Evolutionary conservation across 139 green algal species (phyloP).

Genomic region (Picochlorum sp.): DNA sequence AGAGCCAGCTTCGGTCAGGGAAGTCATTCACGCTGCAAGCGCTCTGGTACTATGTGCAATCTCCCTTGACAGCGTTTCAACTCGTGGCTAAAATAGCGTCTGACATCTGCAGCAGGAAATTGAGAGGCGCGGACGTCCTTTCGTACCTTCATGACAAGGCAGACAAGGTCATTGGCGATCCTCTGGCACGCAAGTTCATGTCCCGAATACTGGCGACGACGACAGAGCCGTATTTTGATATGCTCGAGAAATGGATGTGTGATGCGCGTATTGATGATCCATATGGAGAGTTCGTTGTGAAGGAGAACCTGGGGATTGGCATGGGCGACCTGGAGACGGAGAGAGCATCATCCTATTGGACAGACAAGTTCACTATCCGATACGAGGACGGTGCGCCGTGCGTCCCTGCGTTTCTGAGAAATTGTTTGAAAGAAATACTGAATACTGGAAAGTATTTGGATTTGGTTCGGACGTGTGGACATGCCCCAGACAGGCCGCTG

Average conservation of each 20-base stretch:
- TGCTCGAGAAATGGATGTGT: constrained; percentile 74
- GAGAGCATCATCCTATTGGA: constrained; percentile 60
- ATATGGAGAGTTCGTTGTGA: constrained; percentile 84
- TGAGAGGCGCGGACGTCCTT: constrained; percentile 49
- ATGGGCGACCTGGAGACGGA: constrained; percentile 30
- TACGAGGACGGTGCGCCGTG: constrained; percentile 26
- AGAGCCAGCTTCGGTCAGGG: constrained; percentile 58
- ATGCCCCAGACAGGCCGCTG: constrained; percentile 28
- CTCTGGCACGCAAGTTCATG: constrained; percentile 37
- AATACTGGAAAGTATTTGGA: constrained; percentile 87
- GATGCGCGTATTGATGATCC: constrained; percentile 73
- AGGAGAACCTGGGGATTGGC: constrained; percentile 38
- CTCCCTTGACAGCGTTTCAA: constrained; percentile 46
- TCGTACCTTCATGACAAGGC: constrained; percentile 52
- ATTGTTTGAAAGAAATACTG: constrained; percentile 36
- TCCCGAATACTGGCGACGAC: constrained; percentile 58
- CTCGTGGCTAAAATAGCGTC: constrained; percentile 59
- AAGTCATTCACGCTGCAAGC: constrained; percentile 53
- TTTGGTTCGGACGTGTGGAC: constrained; percentile 65
- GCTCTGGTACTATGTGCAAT: constrained; percentile 69
- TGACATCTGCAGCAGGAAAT: constrained; percentile 23
- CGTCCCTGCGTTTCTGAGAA: constrained; percentile 63
- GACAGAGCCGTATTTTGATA: constrained; percentile 65
- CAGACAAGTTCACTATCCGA: constrained; percentile 59
- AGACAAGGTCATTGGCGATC: constrained; percentile 40